Evolutionary conservation across 1,139 yeast species (phyloP).

Genomic region (Sugiyamaella neomexicana): DNA sequence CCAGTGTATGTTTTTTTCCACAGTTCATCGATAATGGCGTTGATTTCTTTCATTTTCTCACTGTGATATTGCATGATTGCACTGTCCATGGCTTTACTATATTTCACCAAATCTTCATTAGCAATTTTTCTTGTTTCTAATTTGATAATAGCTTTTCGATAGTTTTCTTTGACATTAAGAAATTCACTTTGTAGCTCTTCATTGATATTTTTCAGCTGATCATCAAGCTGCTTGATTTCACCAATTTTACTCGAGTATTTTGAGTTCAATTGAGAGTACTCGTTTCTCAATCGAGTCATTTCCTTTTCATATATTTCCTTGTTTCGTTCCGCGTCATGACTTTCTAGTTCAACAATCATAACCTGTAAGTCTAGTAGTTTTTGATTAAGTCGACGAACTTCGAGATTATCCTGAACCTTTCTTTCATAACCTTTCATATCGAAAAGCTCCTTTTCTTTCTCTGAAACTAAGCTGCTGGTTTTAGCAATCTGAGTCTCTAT

Average conservation of each 20-base stretch:
- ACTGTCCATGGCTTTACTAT: conserved; percentile 81
- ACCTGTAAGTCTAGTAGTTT: conserved; percentile 42
- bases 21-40: conserved; percentile 78
- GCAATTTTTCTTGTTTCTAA: conserved; percentile 75
- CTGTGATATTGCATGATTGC: conserved; percentile 95
- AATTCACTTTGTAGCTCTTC: conserved; percentile 70
- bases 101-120: conserved; percentile 80
- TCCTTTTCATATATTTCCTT: conserved; percentile 64
- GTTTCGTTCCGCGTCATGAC: conserved; percentile 62
- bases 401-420: conserved; percentile 55
- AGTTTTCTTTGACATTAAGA: conserved; percentile 60
- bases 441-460: conserved; percentile 44
- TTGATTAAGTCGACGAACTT: conserved; percentile 46
- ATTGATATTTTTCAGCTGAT: conserved; percentile 59
- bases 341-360: conserved; percentile 48
- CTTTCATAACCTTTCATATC: conserved; percentile 56
- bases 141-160: conserved; percentile 71
- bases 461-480: conserved; percentile 26
- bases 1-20: conserved; percentile 97
- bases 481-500: conserved; percentile 28
- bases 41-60: conserved; percentile 89
- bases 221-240: conserved; percentile 79
- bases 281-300: conserved; percentile 54
- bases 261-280: conserved; percentile 59
- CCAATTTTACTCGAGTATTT: conserved; percentile 79